Evolutionary conservation across 495 filamentous ascomycete genomes (phyloP).

Genomic region (Aspergillus nidulans): DNA sequence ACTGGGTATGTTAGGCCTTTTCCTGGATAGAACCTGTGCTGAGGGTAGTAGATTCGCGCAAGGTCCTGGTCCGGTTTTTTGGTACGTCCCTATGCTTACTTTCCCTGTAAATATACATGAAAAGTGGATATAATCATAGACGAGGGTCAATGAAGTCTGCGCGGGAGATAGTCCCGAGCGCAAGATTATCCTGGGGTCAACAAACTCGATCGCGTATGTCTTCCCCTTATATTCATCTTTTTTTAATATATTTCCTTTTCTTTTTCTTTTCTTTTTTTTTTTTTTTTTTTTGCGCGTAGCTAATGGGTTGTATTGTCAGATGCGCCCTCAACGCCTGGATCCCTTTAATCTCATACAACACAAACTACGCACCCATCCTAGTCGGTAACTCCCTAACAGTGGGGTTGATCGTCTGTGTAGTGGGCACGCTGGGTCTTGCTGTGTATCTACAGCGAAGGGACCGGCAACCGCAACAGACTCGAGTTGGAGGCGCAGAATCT

Average conservation of each 20-base stretch:
- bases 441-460: not conserved
- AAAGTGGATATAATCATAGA: too few species aligned
- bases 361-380: not conserved
- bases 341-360: not conserved
- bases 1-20: not conserved
- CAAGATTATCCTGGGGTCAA: not conserved
- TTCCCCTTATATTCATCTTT: not conserved
- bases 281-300: not conserved
- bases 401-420: not conserved
- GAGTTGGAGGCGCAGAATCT: not conserved
- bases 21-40: not conserved
- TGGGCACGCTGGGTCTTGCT: not conserved
- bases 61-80: not conserved
- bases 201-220: not conserved
- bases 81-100: not conserved
- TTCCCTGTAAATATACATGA: not conserved
- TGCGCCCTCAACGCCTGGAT: constrained; percentile 2
- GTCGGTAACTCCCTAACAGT: not conserved
- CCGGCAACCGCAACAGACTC: not conserved
- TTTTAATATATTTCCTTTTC: too few species aligned
- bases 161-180: not conserved
- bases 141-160: not conserved
- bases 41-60: not conserved
- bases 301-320: not conserved
- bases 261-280: not conserved